Evolutionary conservation across 495 filamentous ascomycete species (phyloP).

Genomic region (Xylaria intraflava): DNA sequence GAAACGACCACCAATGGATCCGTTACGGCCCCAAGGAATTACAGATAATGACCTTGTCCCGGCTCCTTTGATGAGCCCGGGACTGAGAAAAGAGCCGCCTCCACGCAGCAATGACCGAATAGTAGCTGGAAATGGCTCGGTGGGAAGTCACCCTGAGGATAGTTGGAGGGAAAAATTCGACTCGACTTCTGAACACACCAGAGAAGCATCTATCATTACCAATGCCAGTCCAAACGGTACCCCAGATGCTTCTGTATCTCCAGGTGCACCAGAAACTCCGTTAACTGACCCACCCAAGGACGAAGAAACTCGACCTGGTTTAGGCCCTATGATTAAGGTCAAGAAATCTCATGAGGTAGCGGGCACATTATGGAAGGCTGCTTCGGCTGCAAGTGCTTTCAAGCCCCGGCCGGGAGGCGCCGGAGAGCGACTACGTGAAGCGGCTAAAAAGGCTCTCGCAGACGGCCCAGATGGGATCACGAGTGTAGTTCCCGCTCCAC

Average conservation of each 20-base stretch:
- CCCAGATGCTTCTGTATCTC: conserved; percentile 13
- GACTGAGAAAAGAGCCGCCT: conserved; percentile 40
- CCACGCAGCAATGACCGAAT: conserved; percentile 41
- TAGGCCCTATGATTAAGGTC: conserved; percentile 82
- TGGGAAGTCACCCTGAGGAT: conserved; percentile 15
- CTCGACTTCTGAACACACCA: conserved; percentile 7
- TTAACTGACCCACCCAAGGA: conserved; percentile 28
- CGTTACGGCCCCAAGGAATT: conserved; percentile 32
- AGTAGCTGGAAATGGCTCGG: conserved; percentile 32
- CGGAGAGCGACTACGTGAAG: conserved; percentile 59
- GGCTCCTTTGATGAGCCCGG: conserved; percentile 48
- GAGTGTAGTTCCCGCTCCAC: conserved; percentile 74
- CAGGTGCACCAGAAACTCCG: conserved; percentile 16
- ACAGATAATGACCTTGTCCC: conserved; percentile 43
- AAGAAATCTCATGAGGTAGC: conserved; percentile 68
- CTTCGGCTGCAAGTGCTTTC: conserved; percentile 70
- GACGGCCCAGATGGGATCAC: conserved; percentile 81
- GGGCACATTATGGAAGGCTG: conserved; percentile 75
- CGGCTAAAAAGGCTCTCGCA: conserved; percentile 40
- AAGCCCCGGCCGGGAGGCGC: conserved; percentile 79
- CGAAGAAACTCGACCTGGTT: conserved; percentile 62
- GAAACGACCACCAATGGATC: conserved; percentile 49
- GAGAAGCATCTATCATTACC: conserved; percentile 5
- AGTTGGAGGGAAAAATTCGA: conserved; percentile 10
- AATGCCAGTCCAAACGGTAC: conserved; percentile 17